Conservation (phyloP, 1,284 basidiomycete genomes). For the Neolentinus lepideus region DNA sequence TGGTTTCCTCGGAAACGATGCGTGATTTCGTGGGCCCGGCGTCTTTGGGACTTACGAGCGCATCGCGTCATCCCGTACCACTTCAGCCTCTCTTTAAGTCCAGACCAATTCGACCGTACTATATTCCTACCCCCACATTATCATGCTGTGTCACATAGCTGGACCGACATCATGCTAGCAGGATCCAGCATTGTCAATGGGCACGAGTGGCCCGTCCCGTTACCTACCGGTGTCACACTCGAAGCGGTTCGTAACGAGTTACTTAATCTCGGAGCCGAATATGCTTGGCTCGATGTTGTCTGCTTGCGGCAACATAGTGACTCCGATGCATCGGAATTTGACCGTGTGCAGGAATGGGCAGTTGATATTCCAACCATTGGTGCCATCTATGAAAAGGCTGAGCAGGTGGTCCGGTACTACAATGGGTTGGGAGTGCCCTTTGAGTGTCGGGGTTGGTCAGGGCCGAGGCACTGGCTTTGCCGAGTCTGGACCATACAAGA, state of each 20-base stretch:
- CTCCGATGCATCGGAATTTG: not conserved
- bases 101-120: not conserved
- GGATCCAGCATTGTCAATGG: slow-evolving; percentile 4
- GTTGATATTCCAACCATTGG: slow-evolving; percentile 9
- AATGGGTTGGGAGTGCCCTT: not conserved
- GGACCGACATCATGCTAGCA: not conserved
- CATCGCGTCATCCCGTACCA: not conserved
- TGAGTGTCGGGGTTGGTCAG: not conserved
- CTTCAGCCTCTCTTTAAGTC: not conserved
- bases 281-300: slow-evolving; percentile 6
- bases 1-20: no score
- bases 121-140: slow-evolving; percentile 2
- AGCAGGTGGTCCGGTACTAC: not conserved
- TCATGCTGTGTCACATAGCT: slow-evolving; percentile 7
- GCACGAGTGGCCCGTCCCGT: slow-evolving; percentile 5
- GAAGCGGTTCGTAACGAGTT: slow-evolving; percentile 7
- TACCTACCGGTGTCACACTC: slow-evolving; percentile 4
- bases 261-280: slow-evolving; percentile 6
- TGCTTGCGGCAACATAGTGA: slow-evolving; percentile 4
- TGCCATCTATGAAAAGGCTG: not conserved
- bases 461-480: not conserved
- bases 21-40: not conserved
- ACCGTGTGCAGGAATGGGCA: slow-evolving; percentile 6
- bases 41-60: not conserved
- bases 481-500: not conserved